Conservation (phyloP, 1,284 basidiomycete genomes). For the Ceratorhiza oryzae-sativae region DNA sequence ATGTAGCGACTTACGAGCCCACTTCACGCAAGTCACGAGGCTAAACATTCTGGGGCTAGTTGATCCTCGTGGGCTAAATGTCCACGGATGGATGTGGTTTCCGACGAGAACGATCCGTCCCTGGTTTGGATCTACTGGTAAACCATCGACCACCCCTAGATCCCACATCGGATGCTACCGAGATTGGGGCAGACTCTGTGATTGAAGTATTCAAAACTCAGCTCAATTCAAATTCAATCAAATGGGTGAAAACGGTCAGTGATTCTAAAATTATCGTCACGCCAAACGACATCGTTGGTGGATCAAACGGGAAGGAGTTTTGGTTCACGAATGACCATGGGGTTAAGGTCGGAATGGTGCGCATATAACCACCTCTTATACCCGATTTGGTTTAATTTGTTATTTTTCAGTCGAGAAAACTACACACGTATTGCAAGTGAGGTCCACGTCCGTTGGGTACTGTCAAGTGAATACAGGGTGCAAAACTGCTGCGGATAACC, state of each 20-base stretch:
- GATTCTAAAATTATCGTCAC: conserved; percentile 62
- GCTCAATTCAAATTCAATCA: conserved; percentile 56
- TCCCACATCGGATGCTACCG: conserved; percentile 48
- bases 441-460: conserved; percentile 61
- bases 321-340: conserved; percentile 73
- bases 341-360: conserved; percentile 61
- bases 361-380: conserved; percentile 44
- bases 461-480: conserved; percentile 66
- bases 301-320: conserved; percentile 64
- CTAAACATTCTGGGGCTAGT: conserved; percentile 57
- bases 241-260: conserved; percentile 65
- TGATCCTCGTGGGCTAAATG: conserved; percentile 57
- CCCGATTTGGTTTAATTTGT: neutral
- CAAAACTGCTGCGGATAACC: conserved; percentile 58
- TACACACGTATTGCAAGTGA: conserved; percentile 43
- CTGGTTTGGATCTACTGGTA: conserved; percentile 69
- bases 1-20: conserved; percentile 66
- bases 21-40: conserved; percentile 56
- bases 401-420: conserved; percentile 49
- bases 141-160: conserved; percentile 65
- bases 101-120: conserved; percentile 57
- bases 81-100: conserved; percentile 79
- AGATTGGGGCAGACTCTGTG: conserved; percentile 71
- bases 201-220: conserved; percentile 73
- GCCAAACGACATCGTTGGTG: conserved; percentile 76